phyloP scores from a whole-genome alignment of 2,329 filamentous ascomycete genomes.

The Knufia petricola region DNA sequence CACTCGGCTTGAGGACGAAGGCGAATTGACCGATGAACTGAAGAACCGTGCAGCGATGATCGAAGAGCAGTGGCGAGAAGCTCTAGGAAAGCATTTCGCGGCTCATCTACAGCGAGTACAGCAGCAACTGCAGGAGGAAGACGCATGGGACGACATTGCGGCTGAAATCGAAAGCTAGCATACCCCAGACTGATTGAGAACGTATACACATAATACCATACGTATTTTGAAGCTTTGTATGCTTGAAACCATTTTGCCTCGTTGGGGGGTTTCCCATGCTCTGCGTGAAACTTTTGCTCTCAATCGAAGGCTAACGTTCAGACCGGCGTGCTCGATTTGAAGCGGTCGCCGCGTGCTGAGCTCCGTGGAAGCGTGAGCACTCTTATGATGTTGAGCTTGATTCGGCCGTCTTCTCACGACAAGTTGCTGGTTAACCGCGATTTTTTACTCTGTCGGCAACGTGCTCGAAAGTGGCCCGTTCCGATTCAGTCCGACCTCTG shows the following conservation, averaged over 20 bases:
- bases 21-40: slow-evolving; percentile 66
- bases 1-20: slow-evolving; percentile 54
- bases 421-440: too few relatives aligned
- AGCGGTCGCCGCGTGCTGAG: too few relatives aligned
- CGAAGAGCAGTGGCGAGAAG: slow-evolving; percentile 82
- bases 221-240: too few relatives aligned
- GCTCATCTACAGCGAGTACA: slow-evolving; percentile 65
- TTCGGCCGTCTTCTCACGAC: too few relatives aligned
- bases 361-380: too few relatives aligned
- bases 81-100: slow-evolving; percentile 67
- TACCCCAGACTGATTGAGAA: not conserved
- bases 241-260: too few relatives aligned
- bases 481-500: not conserved
- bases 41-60: slow-evolving; percentile 90
- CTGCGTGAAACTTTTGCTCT: too few relatives aligned
- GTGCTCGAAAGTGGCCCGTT: not conserved
- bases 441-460: too few relatives aligned
- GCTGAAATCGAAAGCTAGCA: not conserved
- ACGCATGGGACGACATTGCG: slow-evolving; percentile 70
- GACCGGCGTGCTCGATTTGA: too few relatives aligned
- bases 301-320: too few relatives aligned
- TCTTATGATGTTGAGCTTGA: too few relatives aligned
- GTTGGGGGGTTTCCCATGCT: too few relatives aligned
- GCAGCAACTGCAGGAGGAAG: slow-evolving; percentile 61
- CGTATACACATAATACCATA: not conserved